Base-by-base conservation (phyloP, 257 asterid species). In the Solanum phureja region DNA sequence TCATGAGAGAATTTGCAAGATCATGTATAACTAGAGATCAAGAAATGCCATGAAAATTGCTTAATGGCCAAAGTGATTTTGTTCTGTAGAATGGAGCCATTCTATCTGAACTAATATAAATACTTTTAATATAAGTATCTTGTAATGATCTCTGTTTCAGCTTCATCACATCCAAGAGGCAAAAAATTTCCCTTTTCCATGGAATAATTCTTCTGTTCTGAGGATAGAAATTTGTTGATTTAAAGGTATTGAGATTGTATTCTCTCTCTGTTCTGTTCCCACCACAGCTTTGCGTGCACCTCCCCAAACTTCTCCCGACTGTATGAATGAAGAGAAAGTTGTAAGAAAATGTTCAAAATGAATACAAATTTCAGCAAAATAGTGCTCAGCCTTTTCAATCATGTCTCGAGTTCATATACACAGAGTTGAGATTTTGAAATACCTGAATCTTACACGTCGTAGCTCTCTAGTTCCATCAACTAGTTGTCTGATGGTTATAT, bases 391-490 rank as follows among this genome's bases (percentile, higher is more conserved):
- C 81, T 72, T 34, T 71, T 34, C 42, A 72, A 71, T 14, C 42
- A 18, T 71, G 42, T 71, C 77, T 71, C 6, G 7, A 71, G 23
- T 31, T 19, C 82, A 35, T 9, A 1, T 31, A 31, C 40, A 71
- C 5, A 23, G 12, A 56, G 58, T 23, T 6, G 83, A 21, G 86
- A 38, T 34, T n/a, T 16, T 76, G 5, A 19, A 13, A 27, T 92
- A 97, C 99, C 99, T 95, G 97, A 97, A 97, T 89, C 99, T 93
- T 87, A 97, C 98, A 27, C 99, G 96, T 3, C 99, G 93, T 14
- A 97, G 96, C 93, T 96, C 99, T 87, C 99, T 90, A 7, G 98
- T 93, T 46, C 99, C 98, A 88, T 94, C 98, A 64, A 90, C 94
- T 60, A 95, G 95, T 82, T 94, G 98, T 87, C 99, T 94, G 93